These are phyloP conservation scores for Coriaria nepalensis DNA, from an alignment of 306 rosid species.

Conservation along the genomic window DNA sequence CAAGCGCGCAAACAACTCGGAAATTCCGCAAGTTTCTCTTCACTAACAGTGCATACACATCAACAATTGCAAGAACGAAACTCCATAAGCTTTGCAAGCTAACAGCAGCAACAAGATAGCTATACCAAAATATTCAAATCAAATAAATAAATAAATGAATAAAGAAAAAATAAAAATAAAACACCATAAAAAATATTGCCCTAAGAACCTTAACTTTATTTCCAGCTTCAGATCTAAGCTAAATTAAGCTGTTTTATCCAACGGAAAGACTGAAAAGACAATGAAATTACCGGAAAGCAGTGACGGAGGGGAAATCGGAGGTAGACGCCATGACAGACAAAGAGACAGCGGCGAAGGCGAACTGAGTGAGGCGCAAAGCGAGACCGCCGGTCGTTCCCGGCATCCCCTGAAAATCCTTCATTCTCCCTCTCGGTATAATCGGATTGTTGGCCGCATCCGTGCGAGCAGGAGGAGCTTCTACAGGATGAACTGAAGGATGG, in stretches of 20 bases:
- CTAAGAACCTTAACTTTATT: no score
- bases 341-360: slow-evolving; percentile 67
- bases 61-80: slow-evolving; percentile 47
- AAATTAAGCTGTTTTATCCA: not conserved
- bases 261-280: not conserved
- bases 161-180: no score
- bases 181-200: no score
- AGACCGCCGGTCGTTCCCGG: slow-evolving; percentile 82
- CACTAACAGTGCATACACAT: slow-evolving; percentile 69
- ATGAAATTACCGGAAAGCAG: slow-evolving; percentile 63
- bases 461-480: slow-evolving; percentile 37
- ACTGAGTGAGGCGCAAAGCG: slow-evolving; percentile 44
- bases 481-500: slow-evolving; percentile 86
- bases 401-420: slow-evolving; percentile 88
- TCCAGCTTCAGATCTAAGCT: not conserved
- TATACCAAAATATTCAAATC: slow-evolving; percentile 16
- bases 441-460: slow-evolving; percentile 45
- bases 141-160: no score
- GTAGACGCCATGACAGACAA: slow-evolving; percentile 71
- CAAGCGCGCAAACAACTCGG: slow-evolving; percentile 44
- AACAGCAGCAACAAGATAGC: slow-evolving; percentile 84
- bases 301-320: slow-evolving; percentile 75
- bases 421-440: slow-evolving; percentile 51
- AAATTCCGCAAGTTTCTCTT: slow-evolving; percentile 59
- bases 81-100: slow-evolving; percentile 79